Conservation (phyloP, 208 protist species). For the Naegleria lovaniensis region DNA sequence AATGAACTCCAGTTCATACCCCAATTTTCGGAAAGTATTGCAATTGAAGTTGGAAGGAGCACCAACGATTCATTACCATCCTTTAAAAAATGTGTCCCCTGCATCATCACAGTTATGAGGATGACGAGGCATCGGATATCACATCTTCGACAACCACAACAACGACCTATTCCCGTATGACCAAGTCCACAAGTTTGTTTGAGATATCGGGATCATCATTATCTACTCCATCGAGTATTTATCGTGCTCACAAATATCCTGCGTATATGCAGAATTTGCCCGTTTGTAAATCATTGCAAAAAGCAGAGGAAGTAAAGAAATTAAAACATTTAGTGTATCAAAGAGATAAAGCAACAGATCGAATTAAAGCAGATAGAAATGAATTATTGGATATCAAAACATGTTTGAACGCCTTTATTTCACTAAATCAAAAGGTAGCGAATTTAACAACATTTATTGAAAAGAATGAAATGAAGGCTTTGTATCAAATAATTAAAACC, state of each 20-base stretch:
- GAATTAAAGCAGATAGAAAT: not conserved
- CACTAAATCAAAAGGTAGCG: not conserved
- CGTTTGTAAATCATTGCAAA: constrained; percentile 1
- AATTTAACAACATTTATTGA: not conserved
- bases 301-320: not conserved
- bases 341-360: not conserved
- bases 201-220: not conserved
- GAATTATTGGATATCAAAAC: not conserved
- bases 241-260: not conserved
- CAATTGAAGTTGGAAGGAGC: no score
- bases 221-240: not conserved
- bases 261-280: not conserved
- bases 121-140: not conserved
- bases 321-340: not conserved
- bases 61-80: no score
- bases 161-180: not conserved
- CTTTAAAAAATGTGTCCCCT: no score
- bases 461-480: not conserved
- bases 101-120: no score
- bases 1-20: no score
- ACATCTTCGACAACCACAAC: not conserved
- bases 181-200: not conserved
- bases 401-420: not conserved
- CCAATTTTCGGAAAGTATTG: no score
- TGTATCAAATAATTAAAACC: not conserved